phyloP scores from a whole-genome alignment of 2,329 filamentous ascomycete species.

The Capronia americana region DNA sequence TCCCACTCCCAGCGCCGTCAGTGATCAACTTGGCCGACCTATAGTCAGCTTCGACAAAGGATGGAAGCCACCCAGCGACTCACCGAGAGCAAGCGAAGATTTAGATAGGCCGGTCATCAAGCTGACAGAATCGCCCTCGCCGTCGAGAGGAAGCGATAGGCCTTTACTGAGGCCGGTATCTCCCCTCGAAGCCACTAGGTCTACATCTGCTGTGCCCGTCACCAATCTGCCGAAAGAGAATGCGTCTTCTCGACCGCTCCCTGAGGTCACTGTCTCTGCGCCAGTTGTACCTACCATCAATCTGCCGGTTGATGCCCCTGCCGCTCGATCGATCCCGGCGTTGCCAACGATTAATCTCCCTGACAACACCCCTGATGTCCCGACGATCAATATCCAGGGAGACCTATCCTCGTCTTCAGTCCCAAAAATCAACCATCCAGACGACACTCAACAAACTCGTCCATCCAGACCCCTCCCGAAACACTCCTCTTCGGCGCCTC shows the following conservation, averaged over 20 bases:
- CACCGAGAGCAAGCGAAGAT: constrained; percentile 48
- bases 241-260: constrained; percentile 41
- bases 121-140: constrained; percentile 32
- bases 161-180: constrained; percentile 27
- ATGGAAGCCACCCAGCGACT: constrained; percentile 62
- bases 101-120: constrained; percentile 36
- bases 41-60: constrained; percentile 95
- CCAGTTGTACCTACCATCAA: constrained; percentile 44
- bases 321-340: background rate
- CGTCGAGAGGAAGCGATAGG: constrained; percentile 13
- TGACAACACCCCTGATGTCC: constrained; percentile 18
- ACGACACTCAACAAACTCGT: constrained; percentile 12
- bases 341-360: constrained; percentile 24
- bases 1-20: constrained; percentile 87
- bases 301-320: constrained; percentile 37
- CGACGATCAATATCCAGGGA: constrained; percentile 17
- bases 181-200: constrained; percentile 25
- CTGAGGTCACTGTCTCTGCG: constrained; percentile 60
- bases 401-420: constrained; percentile 6
- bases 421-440: constrained; percentile 26
- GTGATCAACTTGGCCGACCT: constrained; percentile 84
- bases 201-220: constrained; percentile 37
- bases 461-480: constrained; percentile 31
- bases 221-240: constrained; percentile 1
- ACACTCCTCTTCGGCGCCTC: constrained; percentile 43